Base-by-base conservation (phyloP, 2,329 filamentous ascomycete genomes). In the Ophiocordyceps camponoti-floridani region DNA sequence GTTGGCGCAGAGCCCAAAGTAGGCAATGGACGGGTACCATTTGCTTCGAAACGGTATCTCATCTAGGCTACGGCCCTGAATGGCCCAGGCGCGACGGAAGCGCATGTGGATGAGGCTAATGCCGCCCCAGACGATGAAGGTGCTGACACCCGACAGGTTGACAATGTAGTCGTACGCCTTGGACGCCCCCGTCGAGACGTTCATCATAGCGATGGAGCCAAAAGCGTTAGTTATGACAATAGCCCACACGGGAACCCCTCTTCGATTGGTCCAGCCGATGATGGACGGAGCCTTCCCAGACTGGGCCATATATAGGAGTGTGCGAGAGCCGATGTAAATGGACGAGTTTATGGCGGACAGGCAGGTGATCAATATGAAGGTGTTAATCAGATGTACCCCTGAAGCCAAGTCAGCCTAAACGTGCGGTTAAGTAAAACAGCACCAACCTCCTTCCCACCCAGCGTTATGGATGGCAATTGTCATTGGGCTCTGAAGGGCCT, bases 321-420 rank as follows among this genome's bases (percentile, higher is more conserved):
- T 87, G 19, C 84, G 74, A 3, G 79, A 83, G 41, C 77, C 77
- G 51, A 88, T 84, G 58, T 87, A 88, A 48, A 88, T 81, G 9
- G 79, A 82, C 44, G 75, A 78, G 61, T 88, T 88, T 51, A 81
- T 73, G 16, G 82, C 80, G 0, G 72, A 79, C 35, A 85, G 65
- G 45, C 82, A 82, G 12, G 82, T 84, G 9, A 84, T 65, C 43
- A 88, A 70, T 53, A 85, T 84, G 54, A 85, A 80, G 37, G 77
- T 80, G 51, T 88, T 88, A 63, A 88, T 82, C 1, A 88, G 70
- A 55, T 88, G 77, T 1, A 82, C 79, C 33, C 61, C 59, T 62
- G 14, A 37, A 37, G 4, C 33, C 13, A n/a, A 23, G 23, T 23
- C 33, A 37, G 33, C 14, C 8, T 37, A 8, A 3, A 33, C 31